Conservation (phyloP, 164 flowering plant genomes). For the Chloranthus sessilifolius region DNA sequence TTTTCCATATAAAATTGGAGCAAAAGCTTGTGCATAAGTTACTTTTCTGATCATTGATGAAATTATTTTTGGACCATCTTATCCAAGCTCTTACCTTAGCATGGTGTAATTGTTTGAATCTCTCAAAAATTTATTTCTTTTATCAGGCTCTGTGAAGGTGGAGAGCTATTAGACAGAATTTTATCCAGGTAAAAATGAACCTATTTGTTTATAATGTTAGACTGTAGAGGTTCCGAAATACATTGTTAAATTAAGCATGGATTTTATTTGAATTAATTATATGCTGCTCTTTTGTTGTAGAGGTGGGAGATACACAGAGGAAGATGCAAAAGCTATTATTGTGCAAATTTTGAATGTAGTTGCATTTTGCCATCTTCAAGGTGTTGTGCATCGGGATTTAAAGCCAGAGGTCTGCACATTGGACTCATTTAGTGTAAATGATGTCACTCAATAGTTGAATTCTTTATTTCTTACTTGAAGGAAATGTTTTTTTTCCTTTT, state of each 20-base stretch:
- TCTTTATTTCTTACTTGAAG: no score
- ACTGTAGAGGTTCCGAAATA: no score
- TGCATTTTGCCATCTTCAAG: constrained; percentile 84
- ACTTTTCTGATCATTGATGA: no score
- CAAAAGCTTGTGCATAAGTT: no score
- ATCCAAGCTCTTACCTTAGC: no score
- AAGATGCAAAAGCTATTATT: constrained; percentile 68
- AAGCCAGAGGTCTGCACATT: constrained; percentile 85
- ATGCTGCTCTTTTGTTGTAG: constrained; percentile 35
- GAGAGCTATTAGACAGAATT: constrained; percentile 90
- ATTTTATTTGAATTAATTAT: constrained; percentile 2
- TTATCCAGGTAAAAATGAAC: constrained; percentile 57
- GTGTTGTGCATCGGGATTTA: constrained; percentile 91
- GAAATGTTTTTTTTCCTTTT: background rate
- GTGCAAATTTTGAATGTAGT: constrained; percentile 64
- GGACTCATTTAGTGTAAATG: no score
- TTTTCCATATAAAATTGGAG: no score
- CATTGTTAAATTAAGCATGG: background rate
- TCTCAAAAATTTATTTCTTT: constrained; percentile 6
- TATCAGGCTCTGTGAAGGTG: constrained; percentile 93
- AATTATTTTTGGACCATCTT: no score
- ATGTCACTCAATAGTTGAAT: no score
- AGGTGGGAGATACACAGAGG: constrained; percentile 84
- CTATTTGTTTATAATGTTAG: no score
- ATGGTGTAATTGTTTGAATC: no score